Percentiles rank a stretch among this genome's conserved stretches.
These are phyloP conservation scores for Sclerospora graminicola DNA, from an alignment of 352 stramenopile species.

Conservation along the genomic window DNA sequence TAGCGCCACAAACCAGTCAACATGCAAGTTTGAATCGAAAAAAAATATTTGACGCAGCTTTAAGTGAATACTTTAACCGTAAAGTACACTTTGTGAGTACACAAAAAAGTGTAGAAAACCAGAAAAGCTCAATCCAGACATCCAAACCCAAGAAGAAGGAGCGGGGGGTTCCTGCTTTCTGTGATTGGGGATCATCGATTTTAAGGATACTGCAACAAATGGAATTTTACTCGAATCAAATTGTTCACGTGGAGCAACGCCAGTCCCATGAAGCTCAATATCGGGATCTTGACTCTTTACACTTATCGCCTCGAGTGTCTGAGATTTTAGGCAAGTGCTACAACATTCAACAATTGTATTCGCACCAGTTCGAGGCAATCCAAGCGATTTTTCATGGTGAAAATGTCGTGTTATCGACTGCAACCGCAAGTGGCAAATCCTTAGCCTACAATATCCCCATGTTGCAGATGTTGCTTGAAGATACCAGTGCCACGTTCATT, in stretches of 20 bases:
- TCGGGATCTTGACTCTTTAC: conserved; percentile 22
- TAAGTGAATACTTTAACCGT: conserved; percentile 13
- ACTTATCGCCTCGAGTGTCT: conserved; percentile 27
- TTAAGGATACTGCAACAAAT: conserved; percentile 38
- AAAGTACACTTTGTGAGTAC: conserved; percentile 1
- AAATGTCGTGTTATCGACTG: conserved; percentile 93
- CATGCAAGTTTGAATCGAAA: conserved; percentile 45
- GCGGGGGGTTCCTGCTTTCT: too few relatives aligned
- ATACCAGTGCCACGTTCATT: conserved; percentile 66
- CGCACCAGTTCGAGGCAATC: conserved; percentile 88
- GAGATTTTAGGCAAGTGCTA: conserved; percentile 33
- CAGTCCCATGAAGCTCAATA: conserved; percentile 32
- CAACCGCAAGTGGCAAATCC: conserved; percentile 95
- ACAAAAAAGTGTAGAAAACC: too few relatives aligned
- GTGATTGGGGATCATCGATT: conserved; percentile 22
- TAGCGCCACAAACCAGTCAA: conserved; percentile 44
- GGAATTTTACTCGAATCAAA: conserved; percentile 61
- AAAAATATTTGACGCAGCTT: conserved; percentile 38
- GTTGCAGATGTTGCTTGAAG: conserved; percentile 56
- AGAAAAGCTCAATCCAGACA: conserved; percentile 2
- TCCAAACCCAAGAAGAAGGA: too few relatives aligned
- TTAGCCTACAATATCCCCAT: conserved; percentile 95
- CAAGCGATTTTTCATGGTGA: conserved; percentile 67
- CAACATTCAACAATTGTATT: conserved; percentile 76
- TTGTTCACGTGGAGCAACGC: conserved; percentile 70